Conservation (phyloP, 2,329 filamentous ascomycete genomes). For the Botrytis fragariae region DNA sequence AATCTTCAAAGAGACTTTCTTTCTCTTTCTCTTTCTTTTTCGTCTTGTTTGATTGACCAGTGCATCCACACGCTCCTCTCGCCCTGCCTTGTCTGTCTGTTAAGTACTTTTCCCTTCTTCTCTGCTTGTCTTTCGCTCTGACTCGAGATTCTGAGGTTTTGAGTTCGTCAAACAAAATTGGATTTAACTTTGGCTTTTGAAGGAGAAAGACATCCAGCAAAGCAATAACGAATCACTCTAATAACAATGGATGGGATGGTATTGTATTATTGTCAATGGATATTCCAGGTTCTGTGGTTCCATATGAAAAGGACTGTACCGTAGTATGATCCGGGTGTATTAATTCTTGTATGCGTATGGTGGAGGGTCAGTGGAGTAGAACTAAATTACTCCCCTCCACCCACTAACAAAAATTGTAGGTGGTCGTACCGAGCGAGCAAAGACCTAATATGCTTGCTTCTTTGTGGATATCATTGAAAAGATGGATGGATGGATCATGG, state of each 20-base stretch:
- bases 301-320: neutral
- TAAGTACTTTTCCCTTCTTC: neutral
- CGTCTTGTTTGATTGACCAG: neutral
- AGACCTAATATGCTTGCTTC: conserved; percentile 15
- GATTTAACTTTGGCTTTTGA: neutral
- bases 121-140: neutral
- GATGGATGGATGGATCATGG: neutral
- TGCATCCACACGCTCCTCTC: neutral
- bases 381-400: conserved; percentile 13
- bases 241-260: neutral
- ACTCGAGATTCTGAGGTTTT: neutral
- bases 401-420: conserved; percentile 4
- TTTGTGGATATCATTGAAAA: conserved; percentile 4
- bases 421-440: conserved; percentile 4
- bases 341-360: conserved; percentile 1
- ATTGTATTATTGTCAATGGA: neutral
- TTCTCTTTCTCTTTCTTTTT: conserved; percentile 7
- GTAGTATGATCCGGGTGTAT: conserved; percentile 5
- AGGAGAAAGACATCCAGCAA: neutral
- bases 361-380: conserved; percentile 12
- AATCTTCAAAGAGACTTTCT: neutral
- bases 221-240: neutral
- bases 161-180: neutral
- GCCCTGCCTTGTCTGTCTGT: neutral
- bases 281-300: conserved; percentile 6